These are phyloP conservation scores for Apostasia shenzhenica DNA, from an alignment of 106 monocot species.

Conservation along the genomic window DNA sequence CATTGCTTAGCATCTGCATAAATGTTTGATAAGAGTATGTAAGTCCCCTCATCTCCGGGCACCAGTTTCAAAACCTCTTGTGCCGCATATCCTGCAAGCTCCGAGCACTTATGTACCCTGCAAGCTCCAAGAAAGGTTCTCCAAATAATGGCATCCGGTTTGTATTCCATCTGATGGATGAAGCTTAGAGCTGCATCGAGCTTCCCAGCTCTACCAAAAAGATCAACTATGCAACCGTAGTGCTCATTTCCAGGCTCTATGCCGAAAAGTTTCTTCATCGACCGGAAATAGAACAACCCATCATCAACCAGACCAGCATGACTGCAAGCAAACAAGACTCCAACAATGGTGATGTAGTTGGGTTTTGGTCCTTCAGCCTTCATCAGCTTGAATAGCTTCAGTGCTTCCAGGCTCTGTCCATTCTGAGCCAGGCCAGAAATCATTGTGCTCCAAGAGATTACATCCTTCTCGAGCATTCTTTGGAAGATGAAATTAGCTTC, in stretches of 20 bases:
- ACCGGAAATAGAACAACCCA: conserved; percentile 44
- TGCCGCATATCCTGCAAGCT: conserved; percentile 40
- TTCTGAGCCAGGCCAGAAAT: conserved; percentile 73
- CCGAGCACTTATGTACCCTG: conserved; percentile 38
- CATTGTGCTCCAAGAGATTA: conserved; percentile 84
- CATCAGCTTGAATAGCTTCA: conserved; percentile 47
- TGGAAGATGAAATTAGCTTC: conserved; percentile 39
- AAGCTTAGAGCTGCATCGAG: conserved; percentile 42
- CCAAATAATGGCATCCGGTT: conserved; percentile 50
- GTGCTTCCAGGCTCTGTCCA: conserved; percentile 42
- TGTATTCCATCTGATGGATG: conserved; percentile 36
- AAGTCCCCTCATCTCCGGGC: conserved; percentile 61
- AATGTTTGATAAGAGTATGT: conserved; percentile 54
- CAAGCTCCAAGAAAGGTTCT: conserved; percentile 70
- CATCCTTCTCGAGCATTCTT: conserved; percentile 47
- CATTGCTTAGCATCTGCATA: conserved; percentile 52
- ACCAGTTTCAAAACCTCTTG: conserved; percentile 47
- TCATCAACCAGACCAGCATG: conserved; percentile 67
- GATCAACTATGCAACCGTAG: conserved; percentile 72
- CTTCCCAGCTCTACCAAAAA: conserved; percentile 55
- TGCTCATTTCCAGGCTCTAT: conserved; percentile 57
- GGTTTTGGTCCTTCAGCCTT: conserved; percentile 25
- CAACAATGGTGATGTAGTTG: conserved; percentile 62
- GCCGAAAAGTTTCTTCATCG: conserved; percentile 43
- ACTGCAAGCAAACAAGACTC: conserved; percentile 76